Percentiles rank a stretch among this genome's conserved stretches.
phyloP scores from a whole-genome alignment of 2,329 filamentous ascomycete species.

The Colletotrichum spaethianum region DNA sequence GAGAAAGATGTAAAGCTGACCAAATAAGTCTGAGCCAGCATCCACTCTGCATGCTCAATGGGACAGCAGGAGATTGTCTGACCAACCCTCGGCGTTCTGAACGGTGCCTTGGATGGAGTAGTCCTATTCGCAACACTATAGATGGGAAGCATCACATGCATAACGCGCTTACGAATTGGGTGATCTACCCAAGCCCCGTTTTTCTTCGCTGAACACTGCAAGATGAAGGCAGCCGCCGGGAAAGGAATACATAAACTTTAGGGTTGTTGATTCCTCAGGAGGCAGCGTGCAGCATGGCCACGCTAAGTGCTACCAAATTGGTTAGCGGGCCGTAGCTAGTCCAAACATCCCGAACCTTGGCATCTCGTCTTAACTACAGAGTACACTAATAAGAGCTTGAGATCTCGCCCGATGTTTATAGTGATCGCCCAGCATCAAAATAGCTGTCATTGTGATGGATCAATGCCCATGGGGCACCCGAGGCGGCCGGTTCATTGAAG shows the following conservation, averaged over 20 bases:
- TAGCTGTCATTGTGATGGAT: conserved; percentile 6
- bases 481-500: conserved; percentile 15
- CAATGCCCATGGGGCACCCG: background rate
- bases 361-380: conserved; percentile 20
- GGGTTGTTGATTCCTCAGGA: background rate
- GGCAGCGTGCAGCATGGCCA: background rate
- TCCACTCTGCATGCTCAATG: background rate
- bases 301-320: background rate
- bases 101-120: background rate
- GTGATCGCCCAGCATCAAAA: background rate
- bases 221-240: conserved; percentile 5
- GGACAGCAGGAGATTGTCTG: background rate
- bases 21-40: background rate
- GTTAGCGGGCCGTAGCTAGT: conserved; percentile 18
- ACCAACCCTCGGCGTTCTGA: background rate
- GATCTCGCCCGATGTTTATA: conserved; percentile 2
- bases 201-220: background rate
- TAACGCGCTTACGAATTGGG: background rate
- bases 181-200: background rate
- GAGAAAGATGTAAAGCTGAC: background rate
- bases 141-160: background rate
- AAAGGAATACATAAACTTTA: background rate
- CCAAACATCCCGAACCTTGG: conserved; percentile 25
- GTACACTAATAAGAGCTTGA: conserved; percentile 5
- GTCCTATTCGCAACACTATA: background rate